Evolutionary conservation across 306 rosid species (phyloP), one percentile per base, ranked within the genome.

Genomic region (Albizia julibrissin): DNA sequence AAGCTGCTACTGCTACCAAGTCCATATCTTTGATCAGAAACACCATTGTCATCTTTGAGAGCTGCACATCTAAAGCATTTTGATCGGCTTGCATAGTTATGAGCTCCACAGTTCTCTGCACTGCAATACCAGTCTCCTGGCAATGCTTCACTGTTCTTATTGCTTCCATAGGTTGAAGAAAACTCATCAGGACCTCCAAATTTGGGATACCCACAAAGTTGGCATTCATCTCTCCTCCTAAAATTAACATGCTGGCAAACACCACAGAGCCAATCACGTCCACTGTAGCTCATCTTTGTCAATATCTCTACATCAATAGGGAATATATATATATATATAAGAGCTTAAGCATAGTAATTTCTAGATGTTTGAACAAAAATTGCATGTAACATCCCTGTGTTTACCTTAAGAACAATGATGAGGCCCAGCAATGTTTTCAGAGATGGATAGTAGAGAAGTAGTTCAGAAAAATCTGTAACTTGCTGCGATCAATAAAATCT

Each of bases 91-190:
- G 99, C 99, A 27, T 92, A 96, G 85, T 96, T 96, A 85, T 96
- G 99, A 81, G 93, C 93, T 49, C 97, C 97, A 34, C 99, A 96
- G 84, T 80, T 89, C 83, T 76, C 80, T 54, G 85, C 59, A 19
- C 82, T 77, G 92, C 99, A 96, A 80, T 79, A 87, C 98, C 99
- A 96, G 86, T 96, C 99, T 76, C 99, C 99, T 12, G 99, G 91
- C 88, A 95, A 84, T 4, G 88, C 91, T 79, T 93, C 98, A 40
- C 94, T 90, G 79, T 83, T 71, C 37, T 4, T 71, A 24, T 71
- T 87, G 85, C 85, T 88, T 24, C 72, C 87, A 67, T 88, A 92
- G n/a, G 94, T 87, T 39, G 97, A 21, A 52, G 10, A 80, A 29
- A 94, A 93, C 81, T 96, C 98, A 22, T 92, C 98, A 22, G 97